Evolutionary conservation across 2,329 filamentous ascomycete species (phyloP).

Genomic region (Stagonosporopsis chrysanthemi): DNA sequence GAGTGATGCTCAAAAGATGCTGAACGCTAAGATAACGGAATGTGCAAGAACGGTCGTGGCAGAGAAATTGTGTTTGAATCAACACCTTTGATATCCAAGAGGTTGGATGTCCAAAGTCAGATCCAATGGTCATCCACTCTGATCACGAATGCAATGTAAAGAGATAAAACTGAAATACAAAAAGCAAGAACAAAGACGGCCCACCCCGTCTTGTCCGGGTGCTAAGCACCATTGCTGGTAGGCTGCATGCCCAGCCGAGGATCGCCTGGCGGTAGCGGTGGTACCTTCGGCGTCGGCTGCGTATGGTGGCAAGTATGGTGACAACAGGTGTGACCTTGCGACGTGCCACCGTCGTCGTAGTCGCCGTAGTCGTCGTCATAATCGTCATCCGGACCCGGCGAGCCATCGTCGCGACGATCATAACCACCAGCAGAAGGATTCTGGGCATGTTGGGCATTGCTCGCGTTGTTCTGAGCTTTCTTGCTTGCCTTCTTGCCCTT

Average conservation of each 20-base stretch:
- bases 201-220: constrained; percentile 50
- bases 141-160: constrained; percentile 38
- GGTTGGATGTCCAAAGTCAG: not conserved
- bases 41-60: constrained; percentile 1
- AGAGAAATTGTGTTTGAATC: not conserved
- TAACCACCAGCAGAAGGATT: constrained; percentile 41
- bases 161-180: constrained; percentile 37
- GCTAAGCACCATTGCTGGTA: constrained; percentile 43
- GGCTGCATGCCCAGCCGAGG: constrained; percentile 31
- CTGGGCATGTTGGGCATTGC: constrained; percentile 41
- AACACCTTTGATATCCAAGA: constrained; percentile 2
- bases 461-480: constrained; percentile 52
- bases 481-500: constrained; percentile 88
- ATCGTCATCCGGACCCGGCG: constrained; percentile 44
- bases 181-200: constrained; percentile 50
- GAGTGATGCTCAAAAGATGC: constrained; percentile 12
- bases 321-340: constrained; percentile 32
- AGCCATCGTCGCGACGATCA: constrained; percentile 43
- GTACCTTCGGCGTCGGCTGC: constrained; percentile 37
- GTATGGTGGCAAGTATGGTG: constrained; percentile 45
- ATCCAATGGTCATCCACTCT: constrained; percentile 18
- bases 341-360: constrained; percentile 41
- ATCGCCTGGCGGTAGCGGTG: constrained; percentile 35
- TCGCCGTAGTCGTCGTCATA: constrained; percentile 48
- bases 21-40: constrained; percentile 16